Base-by-base conservation (phyloP, 306 rosid genomes). In the Corylus americana region DNA sequence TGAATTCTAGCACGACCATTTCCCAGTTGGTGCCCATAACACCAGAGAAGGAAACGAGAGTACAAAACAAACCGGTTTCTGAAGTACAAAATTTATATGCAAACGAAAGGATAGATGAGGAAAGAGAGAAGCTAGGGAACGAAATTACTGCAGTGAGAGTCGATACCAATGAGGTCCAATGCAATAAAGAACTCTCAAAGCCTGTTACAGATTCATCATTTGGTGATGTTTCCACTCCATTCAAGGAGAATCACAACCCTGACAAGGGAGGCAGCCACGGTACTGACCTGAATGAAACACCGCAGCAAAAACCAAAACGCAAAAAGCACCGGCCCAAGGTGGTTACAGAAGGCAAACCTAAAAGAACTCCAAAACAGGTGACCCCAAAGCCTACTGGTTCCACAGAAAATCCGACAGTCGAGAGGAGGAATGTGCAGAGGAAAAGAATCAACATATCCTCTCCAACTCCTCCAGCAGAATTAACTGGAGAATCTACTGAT, bases 321-420 rank as follows among this genome's bases (percentile, higher is more conserved):
- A 91, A 83, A 84, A 92, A 86, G 83, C 93, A 92, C 87, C 86
- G 97, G 76, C 97, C 97, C 57, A 94, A 90, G 89, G 98, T 94
- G 80, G 78, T 94, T 74, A 78, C 13, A 48, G 98, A 94, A 89
- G 90, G 85, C 51, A 92, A 89, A 76, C 92, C 88, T 59, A 91
- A 80, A 84, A 78, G 80, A 82, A 71, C 81, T 47, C 80, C 68
- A 47, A 92, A 85, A 76, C 79, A 86, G 20, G 79, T n/a, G 70
- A 83, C 77, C 31, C 89, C 86, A 27, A 89, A 81, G 73, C 81
- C 89, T 48, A 71, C 68, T 55, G 85, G 55, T 83, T 73, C 45
- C n/a, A 85, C 76, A 76, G 87, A 79, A 78, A 87, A 77, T 62
- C 58, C 82, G 74, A 82, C 82, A 25, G 66, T 20, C 67, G 82